A percentile compares a stretch with the other conserved stretches of the same genome.
Conservation (phyloP, 163 green algal species). For the Trebouxia gelatinosa region DNA sequence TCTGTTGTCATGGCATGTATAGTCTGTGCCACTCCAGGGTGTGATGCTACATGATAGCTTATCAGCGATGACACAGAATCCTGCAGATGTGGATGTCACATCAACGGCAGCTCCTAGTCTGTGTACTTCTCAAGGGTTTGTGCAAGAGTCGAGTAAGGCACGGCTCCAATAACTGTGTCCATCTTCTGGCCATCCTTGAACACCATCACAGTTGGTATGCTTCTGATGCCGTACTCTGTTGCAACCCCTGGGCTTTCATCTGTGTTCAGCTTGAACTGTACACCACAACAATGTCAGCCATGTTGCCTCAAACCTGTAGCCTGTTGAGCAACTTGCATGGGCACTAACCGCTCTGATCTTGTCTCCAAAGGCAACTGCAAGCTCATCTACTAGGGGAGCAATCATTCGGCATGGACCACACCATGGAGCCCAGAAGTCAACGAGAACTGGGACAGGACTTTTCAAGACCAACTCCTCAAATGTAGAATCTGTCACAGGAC, state of each 20-base stretch:
- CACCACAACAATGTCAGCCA: no score
- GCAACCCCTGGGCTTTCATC: slow-evolving; percentile 93
- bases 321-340: no score
- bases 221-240: slow-evolving; percentile 95
- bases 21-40: no score
- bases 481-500: slow-evolving; percentile 80
- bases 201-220: slow-evolving; percentile 96
- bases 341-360: slow-evolving; percentile 83
- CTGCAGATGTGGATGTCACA: no score
- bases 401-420: slow-evolving; percentile 99
- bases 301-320: no score
- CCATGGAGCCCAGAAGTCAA: slow-evolving; percentile 93
- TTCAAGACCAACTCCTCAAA: slow-evolving; percentile 91
- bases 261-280: slow-evolving; percentile 97
- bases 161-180: slow-evolving; percentile 95
- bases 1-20: no score
- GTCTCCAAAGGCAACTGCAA: slow-evolving; percentile 82
- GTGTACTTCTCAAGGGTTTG: slow-evolving; percentile 91
- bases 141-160: slow-evolving; percentile 88
- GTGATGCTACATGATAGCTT: no score
- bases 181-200: slow-evolving; percentile 76
- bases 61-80: no score
- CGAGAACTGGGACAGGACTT: slow-evolving; percentile 77
- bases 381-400: slow-evolving; percentile 93
- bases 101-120: no score